phyloP scores from a whole-genome alignment of 768 basidiomycete genomes.

The Cubamyces sp. region DNA sequence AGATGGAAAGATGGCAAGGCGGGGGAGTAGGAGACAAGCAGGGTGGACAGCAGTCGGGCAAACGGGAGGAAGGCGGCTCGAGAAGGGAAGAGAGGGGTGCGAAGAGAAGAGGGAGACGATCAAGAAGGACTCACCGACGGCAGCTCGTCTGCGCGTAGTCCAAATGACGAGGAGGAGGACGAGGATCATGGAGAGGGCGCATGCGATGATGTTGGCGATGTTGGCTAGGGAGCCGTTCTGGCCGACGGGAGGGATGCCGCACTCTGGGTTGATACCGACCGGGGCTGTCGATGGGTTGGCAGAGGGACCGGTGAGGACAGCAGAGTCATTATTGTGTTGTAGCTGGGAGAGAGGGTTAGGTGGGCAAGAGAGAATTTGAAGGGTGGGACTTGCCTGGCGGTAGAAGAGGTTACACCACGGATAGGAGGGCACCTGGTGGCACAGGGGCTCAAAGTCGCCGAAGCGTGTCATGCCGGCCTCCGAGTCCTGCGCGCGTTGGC shows the following conservation, averaged over 20 bases:
- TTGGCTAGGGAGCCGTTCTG: slow-evolving; percentile 70
- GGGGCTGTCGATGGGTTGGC: slow-evolving; percentile 58
- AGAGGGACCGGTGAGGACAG: slow-evolving; percentile 46
- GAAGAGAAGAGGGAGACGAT: slow-evolving; percentile 3
- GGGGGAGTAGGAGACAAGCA: not conserved
- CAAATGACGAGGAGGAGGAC: slow-evolving; percentile 58
- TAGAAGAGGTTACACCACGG: slow-evolving; percentile 97
- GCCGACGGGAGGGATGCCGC: slow-evolving; percentile 72
- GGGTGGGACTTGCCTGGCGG: slow-evolving; percentile 60
- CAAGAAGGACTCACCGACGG: slow-evolving; percentile 66
- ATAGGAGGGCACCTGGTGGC: slow-evolving; percentile 73
- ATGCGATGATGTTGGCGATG: slow-evolving; percentile 84
- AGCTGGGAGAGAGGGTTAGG: slow-evolving; percentile 29
- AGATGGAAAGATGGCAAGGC: not conserved
- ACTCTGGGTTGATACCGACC: slow-evolving; percentile 80
- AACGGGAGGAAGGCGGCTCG: not conserved
- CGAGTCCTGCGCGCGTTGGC: too few relatives aligned
- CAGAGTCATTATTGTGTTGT: slow-evolving; percentile 33
- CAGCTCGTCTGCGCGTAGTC: slow-evolving; percentile 75
- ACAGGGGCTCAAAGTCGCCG: slow-evolving; percentile 74
- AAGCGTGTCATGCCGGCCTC: slow-evolving; percentile 55
- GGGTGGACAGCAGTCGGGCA: not conserved
- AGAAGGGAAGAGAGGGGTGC: not conserved
- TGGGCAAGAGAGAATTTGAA: slow-evolving; percentile 21
- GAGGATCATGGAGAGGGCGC: slow-evolving; percentile 71